These are phyloP conservation scores for Silene latifolia DNA, from an alignment of 148 eudicot species.

Conservation along the genomic window DNA sequence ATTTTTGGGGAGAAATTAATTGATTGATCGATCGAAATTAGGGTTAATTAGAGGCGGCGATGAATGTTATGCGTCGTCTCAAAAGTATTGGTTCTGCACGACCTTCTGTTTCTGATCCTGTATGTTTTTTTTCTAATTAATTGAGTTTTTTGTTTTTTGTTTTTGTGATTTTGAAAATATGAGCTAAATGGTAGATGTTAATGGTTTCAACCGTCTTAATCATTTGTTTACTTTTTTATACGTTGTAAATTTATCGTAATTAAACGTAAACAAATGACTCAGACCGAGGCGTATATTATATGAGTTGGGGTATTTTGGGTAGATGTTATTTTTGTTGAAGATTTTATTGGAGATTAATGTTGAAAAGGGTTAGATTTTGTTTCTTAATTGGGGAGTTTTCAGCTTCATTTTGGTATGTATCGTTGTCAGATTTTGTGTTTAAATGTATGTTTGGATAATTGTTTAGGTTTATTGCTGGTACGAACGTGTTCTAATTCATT, in stretches of 20 bases:
- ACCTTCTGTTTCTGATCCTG: constrained; percentile 75
- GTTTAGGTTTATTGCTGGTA: too few relatives aligned
- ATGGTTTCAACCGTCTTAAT: background rate
- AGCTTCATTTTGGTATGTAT: background rate
- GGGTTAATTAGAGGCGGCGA: constrained; percentile 13
- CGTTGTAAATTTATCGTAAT: too few relatives aligned
- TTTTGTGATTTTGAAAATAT: background rate
- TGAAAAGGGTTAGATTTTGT: background rate
- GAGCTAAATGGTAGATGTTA: background rate
- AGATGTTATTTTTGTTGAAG: background rate
- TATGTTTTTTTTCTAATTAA: constrained; percentile 29
- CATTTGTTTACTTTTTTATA: too few relatives aligned
- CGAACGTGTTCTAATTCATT: too few relatives aligned
- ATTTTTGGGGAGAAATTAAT: constrained; percentile 11
- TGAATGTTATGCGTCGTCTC: constrained; percentile 87
- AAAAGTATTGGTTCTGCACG: constrained; percentile 90
- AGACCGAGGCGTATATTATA: too few relatives aligned
- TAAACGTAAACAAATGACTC: too few relatives aligned
- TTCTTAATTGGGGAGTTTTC: background rate
- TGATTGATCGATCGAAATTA: background rate
- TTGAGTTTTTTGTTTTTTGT: constrained; percentile 9
- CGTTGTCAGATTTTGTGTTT: background rate
- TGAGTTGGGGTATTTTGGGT: background rate
- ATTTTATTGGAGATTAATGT: background rate
- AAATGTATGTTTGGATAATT: background rate